Evolutionary conservation across 2,329 filamentous ascomycete species (phyloP).

Genomic region (Sporothrix schenckii): DNA sequence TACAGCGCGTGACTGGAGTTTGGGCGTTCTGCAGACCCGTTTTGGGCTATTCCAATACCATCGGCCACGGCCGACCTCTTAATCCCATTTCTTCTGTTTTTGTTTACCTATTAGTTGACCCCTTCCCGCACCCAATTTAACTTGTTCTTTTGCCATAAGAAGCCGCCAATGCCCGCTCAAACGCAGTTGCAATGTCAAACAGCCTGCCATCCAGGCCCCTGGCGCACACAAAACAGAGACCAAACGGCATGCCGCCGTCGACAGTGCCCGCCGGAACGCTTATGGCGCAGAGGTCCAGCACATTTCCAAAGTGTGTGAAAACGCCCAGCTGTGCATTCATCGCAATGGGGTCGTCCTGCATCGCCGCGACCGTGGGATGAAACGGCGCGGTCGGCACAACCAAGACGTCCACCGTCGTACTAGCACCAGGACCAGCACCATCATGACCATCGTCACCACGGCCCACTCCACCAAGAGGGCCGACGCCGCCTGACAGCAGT

Average conservation of each 20-base stretch:
- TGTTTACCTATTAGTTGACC: neutral
- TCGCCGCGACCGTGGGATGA: conserved; percentile 51
- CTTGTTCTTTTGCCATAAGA: too few species aligned
- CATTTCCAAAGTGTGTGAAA: conserved; percentile 60
- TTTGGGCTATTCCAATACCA: neutral
- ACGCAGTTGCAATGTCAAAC: conserved; percentile 42
- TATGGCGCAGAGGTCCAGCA: conserved; percentile 58
- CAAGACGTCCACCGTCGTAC: conserved; percentile 46
- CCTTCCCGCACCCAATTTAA: neutral
- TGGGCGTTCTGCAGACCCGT: neutral
- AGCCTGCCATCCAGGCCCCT: conserved; percentile 47
- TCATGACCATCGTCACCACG: neutral
- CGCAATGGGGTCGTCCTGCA: conserved; percentile 53
- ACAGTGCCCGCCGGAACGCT: conserved; percentile 52
- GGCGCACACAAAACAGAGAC: conserved; percentile 48
- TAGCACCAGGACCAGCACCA: too few species aligned
- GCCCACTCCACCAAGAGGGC: neutral
- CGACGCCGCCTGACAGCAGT: conserved; percentile 15
- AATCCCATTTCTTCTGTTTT: neutral
- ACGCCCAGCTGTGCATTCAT: conserved; percentile 54
- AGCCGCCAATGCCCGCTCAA: conserved; percentile 35
- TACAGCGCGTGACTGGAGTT: neutral
- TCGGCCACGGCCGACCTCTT: neutral
- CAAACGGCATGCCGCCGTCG: conserved; percentile 47
- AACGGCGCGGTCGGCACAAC: conserved; percentile 55